These are phyloP conservation scores for Inosperma sp. DNA, from an alignment of 768 basidiomycete genomes.

Conservation along the genomic window DNA sequence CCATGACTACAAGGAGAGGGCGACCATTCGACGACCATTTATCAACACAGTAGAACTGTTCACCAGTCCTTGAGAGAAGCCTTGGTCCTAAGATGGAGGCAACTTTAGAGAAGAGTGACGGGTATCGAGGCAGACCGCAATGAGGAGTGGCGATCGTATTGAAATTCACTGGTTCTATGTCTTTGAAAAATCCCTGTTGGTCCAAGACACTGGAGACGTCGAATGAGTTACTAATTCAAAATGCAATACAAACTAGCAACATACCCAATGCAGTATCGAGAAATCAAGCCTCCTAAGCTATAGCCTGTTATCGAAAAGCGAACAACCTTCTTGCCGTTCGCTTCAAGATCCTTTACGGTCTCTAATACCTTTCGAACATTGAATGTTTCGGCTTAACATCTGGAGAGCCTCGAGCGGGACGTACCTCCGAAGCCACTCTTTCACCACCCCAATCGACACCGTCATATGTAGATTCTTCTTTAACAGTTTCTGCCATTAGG, in stretches of 20 bases:
- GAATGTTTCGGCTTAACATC: neutral
- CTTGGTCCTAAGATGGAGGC: conserved; percentile 56
- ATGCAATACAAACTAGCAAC: neutral
- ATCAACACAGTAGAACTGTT: conserved; percentile 72
- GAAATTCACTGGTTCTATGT: conserved; percentile 72
- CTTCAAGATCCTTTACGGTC: conserved; percentile 49
- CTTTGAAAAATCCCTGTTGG: conserved; percentile 66
- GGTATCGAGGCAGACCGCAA: conserved; percentile 65
- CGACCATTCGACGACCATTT: conserved; percentile 65
- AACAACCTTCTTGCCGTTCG: conserved; percentile 53
- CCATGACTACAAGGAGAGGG: conserved; percentile 70
- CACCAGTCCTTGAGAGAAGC: conserved; percentile 73
- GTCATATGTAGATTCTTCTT: conserved; percentile 68
- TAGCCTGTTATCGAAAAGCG: conserved; percentile 77
- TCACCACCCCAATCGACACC: conserved; percentile 84
- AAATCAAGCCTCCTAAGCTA: conserved; percentile 74
- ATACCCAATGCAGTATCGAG: conserved; percentile 73
- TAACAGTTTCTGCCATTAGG: conserved; percentile 61
- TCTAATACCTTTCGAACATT: conserved; percentile 45
- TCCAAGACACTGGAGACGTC: conserved; percentile 47
- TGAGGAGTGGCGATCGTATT: conserved; percentile 82
- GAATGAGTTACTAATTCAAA: conserved; percentile 3
- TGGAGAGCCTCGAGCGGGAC: conserved; percentile 11
- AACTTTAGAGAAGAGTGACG: conserved; percentile 53
- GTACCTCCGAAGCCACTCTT: conserved; percentile 73